Evolutionary conservation across 768 basidiomycete genomes (phyloP).

Genomic region (Tremella mesenterica): DNA sequence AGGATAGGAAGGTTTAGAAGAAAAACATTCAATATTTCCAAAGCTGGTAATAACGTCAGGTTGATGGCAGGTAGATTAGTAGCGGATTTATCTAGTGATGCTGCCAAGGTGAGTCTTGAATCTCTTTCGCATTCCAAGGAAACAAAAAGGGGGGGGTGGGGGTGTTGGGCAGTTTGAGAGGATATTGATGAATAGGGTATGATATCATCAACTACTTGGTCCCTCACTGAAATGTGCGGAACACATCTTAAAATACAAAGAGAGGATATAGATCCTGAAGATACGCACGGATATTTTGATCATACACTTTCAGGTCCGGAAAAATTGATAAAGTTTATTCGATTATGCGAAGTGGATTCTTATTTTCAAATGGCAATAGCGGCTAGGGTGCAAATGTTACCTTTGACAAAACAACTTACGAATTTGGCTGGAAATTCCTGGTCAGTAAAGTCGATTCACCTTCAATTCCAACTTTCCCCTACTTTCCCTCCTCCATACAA

Average conservation of each 20-base stretch:
- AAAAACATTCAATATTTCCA: conserved; percentile 55
- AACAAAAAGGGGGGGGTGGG: neutral
- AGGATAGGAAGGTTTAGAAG: conserved; percentile 82
- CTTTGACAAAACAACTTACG: conserved; percentile 85
- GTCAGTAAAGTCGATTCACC: conserved; percentile 49
- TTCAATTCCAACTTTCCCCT: neutral
- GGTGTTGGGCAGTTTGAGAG: neutral
- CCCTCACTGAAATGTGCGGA: conserved; percentile 89
- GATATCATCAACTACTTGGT: conserved; percentile 98
- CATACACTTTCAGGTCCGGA: conserved; percentile 67
- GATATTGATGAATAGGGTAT: conserved; percentile 57
- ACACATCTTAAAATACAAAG: conserved; percentile 77
- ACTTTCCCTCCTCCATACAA: too few relatives aligned
- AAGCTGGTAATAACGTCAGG: conserved; percentile 55
- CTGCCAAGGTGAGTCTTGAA: conserved; percentile 62
- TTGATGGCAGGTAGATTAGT: conserved; percentile 77
- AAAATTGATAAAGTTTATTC: conserved; percentile 72
- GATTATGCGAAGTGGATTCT: conserved; percentile 90
- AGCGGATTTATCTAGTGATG: conserved; percentile 89
- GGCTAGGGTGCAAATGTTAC: conserved; percentile 83
- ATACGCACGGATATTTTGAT: conserved; percentile 84
- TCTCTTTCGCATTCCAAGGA: neutral
- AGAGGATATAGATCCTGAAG: conserved; percentile 92
- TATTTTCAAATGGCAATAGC: conserved; percentile 97
- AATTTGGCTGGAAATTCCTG: conserved; percentile 95